Evolutionary conservation across 768 basidiomycete genomes (phyloP).

Genomic region (Naganishia vaughanmartiniae): DNA sequence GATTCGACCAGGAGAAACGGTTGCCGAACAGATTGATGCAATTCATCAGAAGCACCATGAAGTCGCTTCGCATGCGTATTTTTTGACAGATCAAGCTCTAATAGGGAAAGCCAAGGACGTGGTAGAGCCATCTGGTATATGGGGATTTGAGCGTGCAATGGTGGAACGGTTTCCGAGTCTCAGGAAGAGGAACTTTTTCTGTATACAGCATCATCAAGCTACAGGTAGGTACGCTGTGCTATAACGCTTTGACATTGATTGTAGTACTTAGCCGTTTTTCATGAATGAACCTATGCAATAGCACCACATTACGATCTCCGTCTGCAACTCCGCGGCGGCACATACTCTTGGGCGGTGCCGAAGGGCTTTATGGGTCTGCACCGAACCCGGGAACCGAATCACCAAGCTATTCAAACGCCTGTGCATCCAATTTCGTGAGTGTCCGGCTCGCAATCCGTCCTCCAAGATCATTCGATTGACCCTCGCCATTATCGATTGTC

Average conservation of each 20-base stretch:
- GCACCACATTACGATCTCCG: conserved; percentile 30
- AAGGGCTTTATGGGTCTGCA: conserved; percentile 29
- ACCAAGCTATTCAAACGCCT: conserved; percentile 28
- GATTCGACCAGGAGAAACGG: not conserved
- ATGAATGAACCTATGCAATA: not conserved
- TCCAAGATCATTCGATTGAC: too few relatives aligned
- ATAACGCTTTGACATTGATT: not conserved
- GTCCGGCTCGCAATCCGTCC: too few relatives aligned
- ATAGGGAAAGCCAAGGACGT: not conserved
- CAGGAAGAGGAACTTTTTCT: conserved; percentile 28
- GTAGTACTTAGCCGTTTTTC: not conserved
- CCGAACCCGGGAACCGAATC: conserved; percentile 4
- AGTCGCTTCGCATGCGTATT: conserved; percentile 20
- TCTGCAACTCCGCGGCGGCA: conserved; percentile 26
- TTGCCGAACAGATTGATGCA: conserved; percentile 3
- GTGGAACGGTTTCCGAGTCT: conserved; percentile 25
- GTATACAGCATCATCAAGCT: conserved; percentile 30
- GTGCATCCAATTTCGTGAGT: conserved; percentile 25
- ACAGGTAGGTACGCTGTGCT: conserved; percentile 16
- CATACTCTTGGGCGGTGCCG: conserved; percentile 31
- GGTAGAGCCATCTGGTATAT: not conserved
- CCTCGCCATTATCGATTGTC: too few relatives aligned
- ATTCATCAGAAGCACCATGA: conserved; percentile 12
- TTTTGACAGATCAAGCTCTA: conserved; percentile 8
- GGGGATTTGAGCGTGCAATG: conserved; percentile 24